Evolutionary conservation across 106 monocot species (phyloP).

Genomic region (Acorus gramineus): DNA sequence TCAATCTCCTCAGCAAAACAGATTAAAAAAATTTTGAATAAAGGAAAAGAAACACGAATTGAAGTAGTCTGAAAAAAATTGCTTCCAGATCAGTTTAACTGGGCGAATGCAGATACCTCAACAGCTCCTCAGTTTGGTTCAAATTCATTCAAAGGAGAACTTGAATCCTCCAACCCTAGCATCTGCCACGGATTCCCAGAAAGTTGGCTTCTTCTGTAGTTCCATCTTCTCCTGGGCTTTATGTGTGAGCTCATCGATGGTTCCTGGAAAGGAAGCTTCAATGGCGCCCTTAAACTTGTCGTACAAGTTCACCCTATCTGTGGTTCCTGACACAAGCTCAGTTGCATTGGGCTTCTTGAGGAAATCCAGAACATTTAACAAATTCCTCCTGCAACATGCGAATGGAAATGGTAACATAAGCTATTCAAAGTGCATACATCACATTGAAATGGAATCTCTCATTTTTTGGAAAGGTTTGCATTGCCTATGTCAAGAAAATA

Average conservation of each 20-base stretch:
- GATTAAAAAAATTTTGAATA: too few species aligned
- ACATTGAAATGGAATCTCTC: too few species aligned
- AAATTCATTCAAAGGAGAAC: conserved; percentile 39
- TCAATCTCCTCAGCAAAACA: too few species aligned
- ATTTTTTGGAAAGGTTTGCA: too few species aligned
- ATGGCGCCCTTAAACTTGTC: conserved; percentile 71
- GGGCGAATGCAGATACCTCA: too few species aligned
- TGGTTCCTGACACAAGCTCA: conserved; percentile 88
- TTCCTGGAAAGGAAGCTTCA: conserved; percentile 58
- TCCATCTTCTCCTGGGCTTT: conserved; percentile 54
- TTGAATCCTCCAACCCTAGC: conserved; percentile 73
- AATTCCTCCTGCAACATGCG: conserved; percentile 57
- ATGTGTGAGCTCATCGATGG: conserved; percentile 37
- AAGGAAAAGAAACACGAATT: too few species aligned
- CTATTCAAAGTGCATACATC: not conserved
- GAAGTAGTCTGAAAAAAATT: too few species aligned
- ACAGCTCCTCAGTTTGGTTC: too few species aligned
- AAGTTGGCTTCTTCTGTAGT: conserved; percentile 46
- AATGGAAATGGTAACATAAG: not conserved
- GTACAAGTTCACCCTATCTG: conserved; percentile 64
- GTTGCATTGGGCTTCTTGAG: conserved; percentile 80
- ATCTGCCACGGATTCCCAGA: conserved; percentile 88
- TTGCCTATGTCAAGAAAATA: too few species aligned
- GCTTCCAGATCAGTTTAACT: too few species aligned
- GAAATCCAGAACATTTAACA: conserved; percentile 87